A percentile compares a stretch with the other conserved stretches of the same genome.
These are phyloP conservation scores for Monosporascus sp. DNA, from an alignment of 2,329 filamentous ascomycete genomes.

Conservation along the genomic window DNA sequence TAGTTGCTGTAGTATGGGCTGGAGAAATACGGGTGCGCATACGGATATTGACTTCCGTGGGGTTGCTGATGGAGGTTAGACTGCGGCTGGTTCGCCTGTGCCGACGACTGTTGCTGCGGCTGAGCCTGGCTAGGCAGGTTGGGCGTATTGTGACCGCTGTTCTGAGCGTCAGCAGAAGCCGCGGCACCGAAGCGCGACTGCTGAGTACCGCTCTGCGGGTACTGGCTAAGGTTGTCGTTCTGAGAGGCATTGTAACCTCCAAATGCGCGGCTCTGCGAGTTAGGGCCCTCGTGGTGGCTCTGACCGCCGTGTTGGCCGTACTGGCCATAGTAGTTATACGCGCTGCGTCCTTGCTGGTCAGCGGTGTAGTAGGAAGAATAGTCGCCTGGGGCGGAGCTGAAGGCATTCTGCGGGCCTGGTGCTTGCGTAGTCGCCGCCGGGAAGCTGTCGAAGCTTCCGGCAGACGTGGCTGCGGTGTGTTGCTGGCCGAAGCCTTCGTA, in stretches of 20 bases:
- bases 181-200: conserved; percentile 55
- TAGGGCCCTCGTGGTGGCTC: conserved; percentile 68
- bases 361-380: conserved; percentile 84
- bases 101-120: conserved; percentile 40
- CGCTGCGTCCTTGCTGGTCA: conserved; percentile 65
- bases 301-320: conserved; percentile 49
- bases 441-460: conserved; percentile 52
- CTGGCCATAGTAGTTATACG: conserved; percentile 69
- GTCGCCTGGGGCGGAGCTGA: conserved; percentile 71
- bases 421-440: conserved; percentile 53
- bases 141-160: conserved; percentile 86
- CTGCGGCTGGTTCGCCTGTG: conserved; percentile 30
- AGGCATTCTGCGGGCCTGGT: conserved; percentile 54
- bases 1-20: conserved; percentile 62
- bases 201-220: conserved; percentile 70
- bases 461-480: conserved; percentile 46
- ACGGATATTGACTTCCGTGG: conserved; percentile 21
- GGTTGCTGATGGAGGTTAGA: conserved; percentile 32
- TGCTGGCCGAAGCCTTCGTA: conserved; percentile 87
- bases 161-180: conserved; percentile 64
- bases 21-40: conserved; percentile 45
- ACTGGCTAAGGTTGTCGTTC: conserved; percentile 61
- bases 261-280: conserved; percentile 70
- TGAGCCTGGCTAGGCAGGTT: conserved; percentile 65
- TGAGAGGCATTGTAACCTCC: conserved; percentile 67